A percentile compares a stretch with the other conserved stretches of the same genome.
Evolutionary conservation across 2,329 filamentous ascomycete genomes (phyloP).

Genomic region (Huntiella decipiens): DNA sequence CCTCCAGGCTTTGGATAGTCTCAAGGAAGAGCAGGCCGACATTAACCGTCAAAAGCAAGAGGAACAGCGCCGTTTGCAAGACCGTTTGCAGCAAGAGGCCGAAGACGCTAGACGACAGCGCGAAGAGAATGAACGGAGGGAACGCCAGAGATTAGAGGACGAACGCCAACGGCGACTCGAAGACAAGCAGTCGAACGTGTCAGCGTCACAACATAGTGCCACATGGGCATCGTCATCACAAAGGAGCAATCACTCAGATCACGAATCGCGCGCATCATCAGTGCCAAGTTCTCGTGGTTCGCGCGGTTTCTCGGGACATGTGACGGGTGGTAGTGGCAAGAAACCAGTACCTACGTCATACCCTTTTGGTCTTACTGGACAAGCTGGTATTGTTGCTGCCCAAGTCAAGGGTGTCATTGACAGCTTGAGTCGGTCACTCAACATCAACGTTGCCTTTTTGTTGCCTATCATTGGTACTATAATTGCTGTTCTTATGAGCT

Average conservation of each 20-base stretch:
- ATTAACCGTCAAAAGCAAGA: constrained; percentile 47
- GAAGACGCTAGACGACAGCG: constrained; percentile 37
- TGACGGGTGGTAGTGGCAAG: neutral
- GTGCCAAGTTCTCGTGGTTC: neutral
- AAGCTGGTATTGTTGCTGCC: constrained; percentile 32
- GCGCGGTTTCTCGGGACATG: neutral
- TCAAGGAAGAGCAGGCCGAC: constrained; percentile 67
- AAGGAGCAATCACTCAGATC: neutral
- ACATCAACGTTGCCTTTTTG: constrained; percentile 36
- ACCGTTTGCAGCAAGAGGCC: constrained; percentile 34
- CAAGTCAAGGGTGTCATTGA: constrained; percentile 34
- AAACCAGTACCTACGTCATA: constrained; percentile 14
- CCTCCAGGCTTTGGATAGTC: constrained; percentile 60
- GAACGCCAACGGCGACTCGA: constrained; percentile 24
- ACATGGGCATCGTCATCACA: constrained; percentile 4
- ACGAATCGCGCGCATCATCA: neutral
- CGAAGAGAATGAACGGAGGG: constrained; percentile 39
- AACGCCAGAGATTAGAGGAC: constrained; percentile 33
- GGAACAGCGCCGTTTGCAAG: constrained; percentile 36
- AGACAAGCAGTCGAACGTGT: constrained; percentile 30
- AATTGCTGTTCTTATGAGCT: constrained; percentile 54
- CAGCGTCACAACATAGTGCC: constrained; percentile 18
- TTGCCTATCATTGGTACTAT: constrained; percentile 58
- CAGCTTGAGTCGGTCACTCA: constrained; percentile 29
- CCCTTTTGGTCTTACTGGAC: constrained; percentile 15